Conservation (phyloP, 176 grass and related monocot species). For the Juncus inflexus region DNA sequence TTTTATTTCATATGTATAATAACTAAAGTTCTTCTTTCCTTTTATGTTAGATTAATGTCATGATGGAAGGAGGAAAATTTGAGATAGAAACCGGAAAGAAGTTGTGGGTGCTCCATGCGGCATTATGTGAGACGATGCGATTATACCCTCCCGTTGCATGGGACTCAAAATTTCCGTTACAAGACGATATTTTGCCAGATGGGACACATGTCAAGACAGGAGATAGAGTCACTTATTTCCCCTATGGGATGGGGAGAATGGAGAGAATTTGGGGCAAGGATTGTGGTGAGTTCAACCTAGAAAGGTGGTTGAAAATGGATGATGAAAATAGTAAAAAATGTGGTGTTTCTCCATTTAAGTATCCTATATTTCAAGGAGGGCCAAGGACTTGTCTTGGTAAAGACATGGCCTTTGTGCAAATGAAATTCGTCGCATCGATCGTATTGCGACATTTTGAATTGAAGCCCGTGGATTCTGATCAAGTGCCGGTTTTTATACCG, state of each 20-base stretch:
- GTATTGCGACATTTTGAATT: slow-evolving; percentile 56
- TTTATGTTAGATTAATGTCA: slow-evolving; percentile 22
- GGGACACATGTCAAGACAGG: slow-evolving; percentile 51
- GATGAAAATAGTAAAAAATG: not conserved
- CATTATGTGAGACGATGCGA: slow-evolving; percentile 85
- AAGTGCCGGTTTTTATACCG: slow-evolving; percentile 52
- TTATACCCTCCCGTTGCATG: slow-evolving; percentile 88
- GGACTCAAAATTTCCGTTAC: slow-evolving; percentile 79
- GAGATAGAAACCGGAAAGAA: slow-evolving; percentile 34
- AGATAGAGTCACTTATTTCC: slow-evolving; percentile 83
- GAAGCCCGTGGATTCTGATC: slow-evolving; percentile 32
- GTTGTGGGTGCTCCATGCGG: slow-evolving; percentile 71
- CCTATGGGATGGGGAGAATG: slow-evolving; percentile 94
- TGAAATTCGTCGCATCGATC: slow-evolving; percentile 62
- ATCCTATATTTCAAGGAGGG: slow-evolving; percentile 79
- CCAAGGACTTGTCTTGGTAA: slow-evolving; percentile 71
- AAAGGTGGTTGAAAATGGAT: slow-evolving; percentile 43
- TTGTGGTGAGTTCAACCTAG: slow-evolving; percentile 46
- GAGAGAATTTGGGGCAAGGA: slow-evolving; percentile 65
- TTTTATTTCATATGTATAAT: too few species aligned
- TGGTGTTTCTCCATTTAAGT: slow-evolving; percentile 71
- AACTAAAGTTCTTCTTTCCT: not conserved
- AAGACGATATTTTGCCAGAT: slow-evolving; percentile 63
- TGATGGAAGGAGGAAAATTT: slow-evolving; percentile 8
- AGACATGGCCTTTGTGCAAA: slow-evolving; percentile 85